Conservation (phyloP, 345 rosid species). For the Populus ilicifolia region DNA sequence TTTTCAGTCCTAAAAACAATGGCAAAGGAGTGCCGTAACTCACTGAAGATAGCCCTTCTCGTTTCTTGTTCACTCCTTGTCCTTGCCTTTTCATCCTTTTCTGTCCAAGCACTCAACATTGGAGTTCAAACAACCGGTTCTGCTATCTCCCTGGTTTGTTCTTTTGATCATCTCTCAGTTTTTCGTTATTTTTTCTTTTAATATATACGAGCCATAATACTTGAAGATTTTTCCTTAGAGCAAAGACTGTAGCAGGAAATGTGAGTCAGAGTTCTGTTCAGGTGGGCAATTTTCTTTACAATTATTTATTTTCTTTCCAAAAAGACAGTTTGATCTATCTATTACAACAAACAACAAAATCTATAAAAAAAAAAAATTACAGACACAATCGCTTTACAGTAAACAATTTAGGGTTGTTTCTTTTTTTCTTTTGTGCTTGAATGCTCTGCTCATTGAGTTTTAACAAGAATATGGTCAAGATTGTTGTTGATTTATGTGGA, state of each 20-base stretch:
- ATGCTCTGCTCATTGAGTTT: no score
- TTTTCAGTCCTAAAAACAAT: slow-evolving; percentile 8
- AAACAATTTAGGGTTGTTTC: neutral
- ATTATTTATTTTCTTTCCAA: no score
- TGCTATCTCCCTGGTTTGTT: slow-evolving; percentile 48
- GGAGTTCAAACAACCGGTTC: slow-evolving; percentile 57
- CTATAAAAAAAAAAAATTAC: no score
- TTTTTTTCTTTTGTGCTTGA: neutral
- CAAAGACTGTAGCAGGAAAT: slow-evolving; percentile 76
- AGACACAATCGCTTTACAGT: no score
- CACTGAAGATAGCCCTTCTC: slow-evolving; percentile 20
- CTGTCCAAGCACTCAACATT: slow-evolving; percentile 55
- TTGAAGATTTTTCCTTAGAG: slow-evolving; percentile 32
- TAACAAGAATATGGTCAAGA: neutral
- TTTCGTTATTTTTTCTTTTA: neutral
- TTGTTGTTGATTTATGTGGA: neutral
- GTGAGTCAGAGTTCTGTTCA: slow-evolving; percentile 81
- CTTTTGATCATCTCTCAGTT: neutral
- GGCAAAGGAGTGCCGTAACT: slow-evolving; percentile 9
- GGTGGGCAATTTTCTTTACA: slow-evolving; percentile 30
- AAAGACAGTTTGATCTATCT: no score
- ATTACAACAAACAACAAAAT: no score
- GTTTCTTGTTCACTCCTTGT: slow-evolving; percentile 4
- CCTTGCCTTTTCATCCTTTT: slow-evolving; percentile 22
- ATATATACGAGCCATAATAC: neutral